A percentile compares a stretch with the other conserved stretches of the same genome.
These are phyloP conservation scores for Monilinia aucupariae DNA, from an alignment of 2,329 filamentous ascomycete species.

Conservation along the genomic window DNA sequence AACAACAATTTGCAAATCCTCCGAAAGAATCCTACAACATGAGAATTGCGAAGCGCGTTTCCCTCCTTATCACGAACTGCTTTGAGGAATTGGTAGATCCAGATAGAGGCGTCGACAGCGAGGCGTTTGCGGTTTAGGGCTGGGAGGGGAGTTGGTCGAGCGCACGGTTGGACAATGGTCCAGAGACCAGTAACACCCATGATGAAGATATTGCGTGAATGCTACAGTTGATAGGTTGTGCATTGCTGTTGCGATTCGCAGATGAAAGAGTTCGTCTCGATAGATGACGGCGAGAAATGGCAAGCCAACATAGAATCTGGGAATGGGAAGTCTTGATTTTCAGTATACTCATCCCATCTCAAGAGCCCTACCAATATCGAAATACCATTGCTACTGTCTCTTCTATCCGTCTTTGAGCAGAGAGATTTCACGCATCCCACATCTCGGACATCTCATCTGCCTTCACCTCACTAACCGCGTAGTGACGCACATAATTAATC, in stretches of 20 bases:
- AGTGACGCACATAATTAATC: constrained; percentile 11
- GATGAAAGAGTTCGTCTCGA: not conserved
- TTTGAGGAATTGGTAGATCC: constrained; percentile 99
- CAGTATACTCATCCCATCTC: constrained; percentile 4
- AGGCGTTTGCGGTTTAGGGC: constrained; percentile 94
- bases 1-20: constrained; percentile 96
- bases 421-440: not conserved
- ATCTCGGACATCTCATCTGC: not conserved
- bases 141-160: constrained; percentile 90
- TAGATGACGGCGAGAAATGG: not conserved
- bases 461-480: constrained; percentile 9
- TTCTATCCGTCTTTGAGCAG: not conserved
- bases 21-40: constrained; percentile 96
- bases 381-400: not conserved
- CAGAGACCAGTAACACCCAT: constrained; percentile 99
- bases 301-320: not conserved
- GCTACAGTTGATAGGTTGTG: not conserved
- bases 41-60: constrained; percentile 90
- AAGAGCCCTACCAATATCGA: not conserved
- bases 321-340: not conserved
- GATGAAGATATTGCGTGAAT: constrained; percentile 20
- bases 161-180: constrained; percentile 92
- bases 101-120: constrained; percentile 96
- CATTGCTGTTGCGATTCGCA: not conserved
- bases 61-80: constrained; percentile 98